Evolutionary conservation across 2,329 filamentous ascomycete species (phyloP).

Genomic region (Hansfordia pulvinata): DNA sequence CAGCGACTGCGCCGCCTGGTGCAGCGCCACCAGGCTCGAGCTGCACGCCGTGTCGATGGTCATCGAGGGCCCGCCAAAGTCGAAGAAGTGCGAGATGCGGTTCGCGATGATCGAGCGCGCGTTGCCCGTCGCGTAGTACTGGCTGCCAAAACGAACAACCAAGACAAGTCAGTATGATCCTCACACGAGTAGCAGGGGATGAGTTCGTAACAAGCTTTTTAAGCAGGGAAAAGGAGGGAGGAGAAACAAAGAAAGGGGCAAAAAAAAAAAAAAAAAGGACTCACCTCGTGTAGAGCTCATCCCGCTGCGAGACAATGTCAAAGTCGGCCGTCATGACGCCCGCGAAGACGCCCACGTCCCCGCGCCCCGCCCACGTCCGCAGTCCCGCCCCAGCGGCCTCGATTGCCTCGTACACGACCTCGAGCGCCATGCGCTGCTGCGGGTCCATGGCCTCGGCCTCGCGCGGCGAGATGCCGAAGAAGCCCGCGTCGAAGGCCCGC

Average conservation of each 20-base stretch:
- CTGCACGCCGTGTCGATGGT: slow-evolving; percentile 22
- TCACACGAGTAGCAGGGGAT: no score
- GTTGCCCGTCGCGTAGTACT: slow-evolving; percentile 9
- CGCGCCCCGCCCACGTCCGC: no score
- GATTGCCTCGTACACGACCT: slow-evolving; percentile 21
- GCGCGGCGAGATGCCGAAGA: slow-evolving; percentile 20
- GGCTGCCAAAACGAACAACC: no score
- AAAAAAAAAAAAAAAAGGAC: no score
- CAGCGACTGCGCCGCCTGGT: slow-evolving; percentile 14
- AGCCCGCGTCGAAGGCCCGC: slow-evolving; percentile 14
- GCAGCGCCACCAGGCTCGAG: slow-evolving; percentile 16
- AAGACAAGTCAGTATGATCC: no score
- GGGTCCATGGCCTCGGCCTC: slow-evolving; percentile 21
- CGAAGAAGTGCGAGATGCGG: slow-evolving; percentile 16
- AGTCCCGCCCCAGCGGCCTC: slow-evolving; percentile 20
- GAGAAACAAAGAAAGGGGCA: no score
- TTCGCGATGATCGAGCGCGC: slow-evolving; percentile 12
- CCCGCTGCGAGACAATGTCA: slow-evolving; percentile 2
- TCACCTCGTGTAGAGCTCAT: slow-evolving; percentile 1
- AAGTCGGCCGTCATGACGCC: slow-evolving; percentile 9
- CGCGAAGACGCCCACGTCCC: slow-evolving; percentile 8
- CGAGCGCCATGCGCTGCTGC: slow-evolving; percentile 17
- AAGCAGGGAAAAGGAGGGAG: no score
- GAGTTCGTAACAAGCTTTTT: no score
- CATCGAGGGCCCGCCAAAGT: slow-evolving; percentile 16